These are phyloP conservation scores for Solanum etuberosum DNA, from an alignment of 257 asterid genomes.

Conservation along the genomic window DNA sequence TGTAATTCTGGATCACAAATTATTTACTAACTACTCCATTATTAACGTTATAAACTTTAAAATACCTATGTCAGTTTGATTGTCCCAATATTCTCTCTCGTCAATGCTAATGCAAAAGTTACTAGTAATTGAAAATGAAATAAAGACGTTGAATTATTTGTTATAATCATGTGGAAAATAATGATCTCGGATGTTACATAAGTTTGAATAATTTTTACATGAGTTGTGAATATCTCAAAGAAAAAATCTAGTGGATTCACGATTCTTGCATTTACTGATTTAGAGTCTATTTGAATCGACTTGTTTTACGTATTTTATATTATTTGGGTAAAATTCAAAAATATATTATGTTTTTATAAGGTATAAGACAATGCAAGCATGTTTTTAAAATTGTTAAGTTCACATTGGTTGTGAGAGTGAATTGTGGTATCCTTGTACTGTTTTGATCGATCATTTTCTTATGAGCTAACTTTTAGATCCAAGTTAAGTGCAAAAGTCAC, in stretches of 20 bases:
- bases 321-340: not conserved
- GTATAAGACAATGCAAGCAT: not conserved
- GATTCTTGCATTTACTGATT: not conserved
- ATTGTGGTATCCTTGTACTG: not conserved
- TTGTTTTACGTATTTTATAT: not conserved
- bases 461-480: not conserved
- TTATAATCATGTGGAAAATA: not conserved
- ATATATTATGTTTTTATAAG: not conserved
- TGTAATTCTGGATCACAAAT: not conserved
- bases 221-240: not conserved
- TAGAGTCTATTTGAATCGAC: not conserved
- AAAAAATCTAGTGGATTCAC: not conserved
- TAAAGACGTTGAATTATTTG: not conserved
- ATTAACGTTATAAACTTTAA: not conserved
- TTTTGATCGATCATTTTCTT: not conserved
- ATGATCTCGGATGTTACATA: not conserved
- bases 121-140: not conserved
- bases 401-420: not conserved
- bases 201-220: not conserved
- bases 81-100: not conserved
- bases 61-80: not conserved
- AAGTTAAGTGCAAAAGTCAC: not conserved
- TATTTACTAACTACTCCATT: not conserved
- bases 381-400: not conserved
- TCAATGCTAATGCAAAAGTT: not conserved